Evolutionary conservation across 2,329 filamentous ascomycete species (phyloP), one percentile per base, ranked within the genome.

Genomic region (Colletotrichum trifolii): DNA sequence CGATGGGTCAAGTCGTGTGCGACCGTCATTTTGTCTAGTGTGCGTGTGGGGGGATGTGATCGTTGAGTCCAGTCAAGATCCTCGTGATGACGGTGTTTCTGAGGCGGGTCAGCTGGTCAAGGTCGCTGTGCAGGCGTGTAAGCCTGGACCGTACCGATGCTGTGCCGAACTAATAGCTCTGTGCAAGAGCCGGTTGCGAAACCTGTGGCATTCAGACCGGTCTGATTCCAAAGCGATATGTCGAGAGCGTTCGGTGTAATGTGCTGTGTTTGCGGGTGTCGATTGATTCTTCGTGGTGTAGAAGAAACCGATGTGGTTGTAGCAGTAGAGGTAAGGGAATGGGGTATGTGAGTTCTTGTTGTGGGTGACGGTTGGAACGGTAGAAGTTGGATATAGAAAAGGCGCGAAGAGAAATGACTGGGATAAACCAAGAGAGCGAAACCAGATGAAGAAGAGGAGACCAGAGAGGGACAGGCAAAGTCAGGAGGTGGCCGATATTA

Each of bases 1-100:
- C 91, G 87, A 73, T 89, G 87, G 78, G 90, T 86, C 73, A 89
- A 81, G 74, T 95, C 93, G 77, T 89, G 89, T 74, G 87, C 85
- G 78, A 93, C 88, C 49, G 91, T 92, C 92, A 96, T 96, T 71
- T 74, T 89, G 72, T 67, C 64, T 60, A 46, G 34, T 39, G 25
- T 36, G 36, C 40, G 38, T 55, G n/a, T 15, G n/a, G 12, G 47
- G 42, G 34, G 45, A 58, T 66, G 47, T 59, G 63, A 70, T 67
- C 58, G 59, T 59, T 67, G 61, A 70, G 52, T 54, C 56, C 66
- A 61, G 62, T 68, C 63, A 66, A 66, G 63, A 66, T 66, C 57
- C 53, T 60, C 49, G 46, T 68, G 62, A 58, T 54, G 54, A 65
- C 39, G 62, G 50, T 61, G 40, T 63, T 64, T 47, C 61, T 67